A percentile compares a stretch with the other conserved stretches of the same genome.
These are phyloP conservation scores for Phytophthora pinifolia DNA, from an alignment of 352 stramenopile genomes.

Conservation along the genomic window DNA sequence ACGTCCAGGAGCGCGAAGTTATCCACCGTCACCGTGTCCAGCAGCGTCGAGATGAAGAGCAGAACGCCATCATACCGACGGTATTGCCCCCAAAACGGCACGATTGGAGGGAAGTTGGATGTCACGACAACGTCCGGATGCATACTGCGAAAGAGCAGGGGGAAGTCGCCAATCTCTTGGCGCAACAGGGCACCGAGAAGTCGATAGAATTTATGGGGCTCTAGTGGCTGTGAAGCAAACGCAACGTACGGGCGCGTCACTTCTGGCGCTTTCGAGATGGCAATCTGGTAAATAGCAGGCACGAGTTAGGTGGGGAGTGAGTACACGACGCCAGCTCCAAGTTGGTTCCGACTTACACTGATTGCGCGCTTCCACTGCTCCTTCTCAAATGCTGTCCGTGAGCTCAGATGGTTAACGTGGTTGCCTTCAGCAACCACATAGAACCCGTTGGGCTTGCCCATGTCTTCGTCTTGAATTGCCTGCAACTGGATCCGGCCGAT, in stretches of 20 bases:
- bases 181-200: constrained; percentile 62
- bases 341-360: constrained; percentile 26
- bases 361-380: constrained; percentile 83
- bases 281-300: constrained; percentile 33
- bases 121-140: constrained; percentile 79
- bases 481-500: constrained; percentile 76
- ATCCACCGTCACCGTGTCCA: constrained; percentile 76
- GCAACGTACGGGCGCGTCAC: constrained; percentile 49
- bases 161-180: constrained; percentile 75
- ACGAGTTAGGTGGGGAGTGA: constrained; percentile 9
- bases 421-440: constrained; percentile 66
- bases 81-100: constrained; percentile 87
- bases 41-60: constrained; percentile 79
- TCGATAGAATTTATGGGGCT: constrained; percentile 73
- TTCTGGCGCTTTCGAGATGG: constrained; percentile 54
- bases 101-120: constrained; percentile 84
- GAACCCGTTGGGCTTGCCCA: constrained; percentile 70
- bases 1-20: constrained; percentile 75
- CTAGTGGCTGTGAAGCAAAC: constrained; percentile 73
- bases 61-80: constrained; percentile 78
- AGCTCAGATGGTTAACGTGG: constrained; percentile 70
- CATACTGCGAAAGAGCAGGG: constrained; percentile 74
- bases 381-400: constrained; percentile 75
- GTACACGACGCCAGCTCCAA: neutral
- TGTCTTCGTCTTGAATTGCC: constrained; percentile 62